Evolutionary conservation across 2,329 filamentous ascomycete genomes (phyloP), one percentile per base, ranked within the genome.

Genomic region (Microascus cirrosus): DNA sequence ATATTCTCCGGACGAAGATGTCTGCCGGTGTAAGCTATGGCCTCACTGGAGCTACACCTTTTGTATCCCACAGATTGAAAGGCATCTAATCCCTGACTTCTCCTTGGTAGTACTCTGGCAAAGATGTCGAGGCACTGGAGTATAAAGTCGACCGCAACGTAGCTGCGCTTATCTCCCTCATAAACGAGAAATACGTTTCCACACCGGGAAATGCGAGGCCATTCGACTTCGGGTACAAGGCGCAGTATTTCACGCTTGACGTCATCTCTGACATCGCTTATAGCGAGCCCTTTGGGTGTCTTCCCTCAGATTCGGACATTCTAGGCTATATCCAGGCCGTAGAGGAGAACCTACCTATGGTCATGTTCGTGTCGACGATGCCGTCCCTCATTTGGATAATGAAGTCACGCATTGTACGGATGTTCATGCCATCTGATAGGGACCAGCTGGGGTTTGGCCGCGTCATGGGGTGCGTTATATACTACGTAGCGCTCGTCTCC

Each of bases 201-300:
- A 67, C 39, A 62, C 67, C 15, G 50, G 32, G n/a, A 59, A 7
- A n/a, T 12, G 2, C 22, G 20, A 58, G 8, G 54, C 63, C 71
- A 18, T 68, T 78, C 62, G 77, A 82, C 59, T 64, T 81, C 20
- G 74, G 73, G 2, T 67, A 67, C 7, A 75, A 77, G 36, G 71
- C 73, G 2, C 76, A 79, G 50, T 80, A 72, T 67, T 76, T 81
- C 48, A 79, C 78, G 0, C 65, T 82, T 0, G 80, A 83, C 59
- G 75, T 81, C 28, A 78, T 82, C 53, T 77, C 74, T 13, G 72
- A 74, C 18, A 60, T 82, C 13, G 77, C 77, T 1, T 76, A 81
- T 50, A 78, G 77, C 8, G 64, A 73, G 35, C 66, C 72, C 0
- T 77, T 80, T 60, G 76, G 77, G 15, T 77, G 74, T 62, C 59